phyloP scores from a whole-genome alignment of 1,284 basidiomycete genomes.

The Psilocybe mexicana region DNA sequence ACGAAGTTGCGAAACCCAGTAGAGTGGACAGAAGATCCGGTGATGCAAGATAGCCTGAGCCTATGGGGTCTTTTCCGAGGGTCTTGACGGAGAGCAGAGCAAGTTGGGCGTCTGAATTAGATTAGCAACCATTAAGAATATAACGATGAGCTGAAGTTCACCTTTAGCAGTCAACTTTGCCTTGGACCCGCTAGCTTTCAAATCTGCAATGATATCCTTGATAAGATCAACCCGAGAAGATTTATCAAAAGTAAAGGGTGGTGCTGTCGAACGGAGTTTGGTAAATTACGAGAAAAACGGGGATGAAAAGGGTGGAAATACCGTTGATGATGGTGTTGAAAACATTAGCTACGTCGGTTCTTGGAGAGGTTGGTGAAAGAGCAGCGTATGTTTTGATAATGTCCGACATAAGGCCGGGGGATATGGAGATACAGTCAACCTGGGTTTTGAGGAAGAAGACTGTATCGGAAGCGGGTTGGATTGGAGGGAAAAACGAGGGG shows the following conservation, averaged over 20 bases:
- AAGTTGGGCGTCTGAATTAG: slow-evolving; percentile 50
- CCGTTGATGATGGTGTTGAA: slow-evolving; percentile 52
- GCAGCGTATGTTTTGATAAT: slow-evolving; percentile 44
- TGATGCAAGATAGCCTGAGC: slow-evolving; percentile 64
- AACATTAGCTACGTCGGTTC: slow-evolving; percentile 44
- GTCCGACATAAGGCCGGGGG: slow-evolving; percentile 17
- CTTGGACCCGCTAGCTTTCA: slow-evolving; percentile 39
- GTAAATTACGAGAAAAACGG: background rate
- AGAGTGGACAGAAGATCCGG: slow-evolving; percentile 54
- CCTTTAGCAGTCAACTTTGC: slow-evolving; percentile 54
- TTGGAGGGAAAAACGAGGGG: background rate
- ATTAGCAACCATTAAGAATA: slow-evolving; percentile 5
- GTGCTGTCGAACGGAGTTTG: slow-evolving; percentile 27
- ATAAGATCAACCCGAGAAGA: slow-evolving; percentile 50
- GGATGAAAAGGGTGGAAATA: slow-evolving; percentile 18
- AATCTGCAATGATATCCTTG: slow-evolving; percentile 59
- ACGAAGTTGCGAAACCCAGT: slow-evolving; percentile 47
- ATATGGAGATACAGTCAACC: background rate
- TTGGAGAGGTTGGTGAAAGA: slow-evolving; percentile 45
- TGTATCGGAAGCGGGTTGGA: background rate
- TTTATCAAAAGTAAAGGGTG: slow-evolving; percentile 46
- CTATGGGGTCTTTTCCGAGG: slow-evolving; percentile 70
- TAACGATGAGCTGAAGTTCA: slow-evolving; percentile 24
- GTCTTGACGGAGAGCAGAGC: slow-evolving; percentile 76
- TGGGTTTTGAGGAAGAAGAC: background rate